Evolutionary conservation across 1,284 basidiomycete genomes (phyloP).

Genomic region (Thecaphora thlaspeos): DNA sequence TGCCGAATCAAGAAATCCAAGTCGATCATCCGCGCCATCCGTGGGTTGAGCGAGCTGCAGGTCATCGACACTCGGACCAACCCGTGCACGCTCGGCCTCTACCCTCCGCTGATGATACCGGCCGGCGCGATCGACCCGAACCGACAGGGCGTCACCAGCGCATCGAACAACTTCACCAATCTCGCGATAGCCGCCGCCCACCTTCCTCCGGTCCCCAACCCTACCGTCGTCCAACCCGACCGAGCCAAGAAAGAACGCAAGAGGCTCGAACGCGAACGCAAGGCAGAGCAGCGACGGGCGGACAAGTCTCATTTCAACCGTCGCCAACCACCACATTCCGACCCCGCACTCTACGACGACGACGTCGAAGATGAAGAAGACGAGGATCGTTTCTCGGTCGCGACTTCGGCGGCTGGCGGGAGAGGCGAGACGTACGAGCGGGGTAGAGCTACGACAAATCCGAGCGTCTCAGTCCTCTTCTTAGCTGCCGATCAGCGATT

Average conservation of each 20-base stretch:
- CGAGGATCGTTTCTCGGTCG: constrained; percentile 1
- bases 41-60: constrained; percentile 36
- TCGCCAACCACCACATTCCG: constrained; percentile 23
- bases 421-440: no score
- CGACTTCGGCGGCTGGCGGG: constrained; percentile 4
- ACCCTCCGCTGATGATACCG: constrained; percentile 46
- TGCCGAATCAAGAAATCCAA: constrained; percentile 45
- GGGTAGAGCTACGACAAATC: no score
- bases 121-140: constrained; percentile 6
- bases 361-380: constrained; percentile 18
- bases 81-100: constrained; percentile 53
- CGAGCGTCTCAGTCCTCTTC: constrained; percentile 30
- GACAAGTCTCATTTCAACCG: constrained; percentile 56
- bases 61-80: constrained; percentile 52
- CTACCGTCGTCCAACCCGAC: constrained; percentile 48
- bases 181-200: constrained; percentile 3
- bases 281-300: constrained; percentile 21
- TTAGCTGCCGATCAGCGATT: constrained; percentile 45
- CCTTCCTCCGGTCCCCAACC: constrained; percentile 49
- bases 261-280: constrained; percentile 10
- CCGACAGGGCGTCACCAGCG: neutral
- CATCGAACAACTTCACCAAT: no score
- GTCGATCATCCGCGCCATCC: constrained; percentile 35
- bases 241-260: constrained; percentile 7
- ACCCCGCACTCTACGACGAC: constrained; percentile 18